Percentiles rank a stretch among this genome's conserved stretches.
phyloP scores from a whole-genome alignment of 495 filamentous ascomycete genomes.

The Xylaria intraflava region DNA sequence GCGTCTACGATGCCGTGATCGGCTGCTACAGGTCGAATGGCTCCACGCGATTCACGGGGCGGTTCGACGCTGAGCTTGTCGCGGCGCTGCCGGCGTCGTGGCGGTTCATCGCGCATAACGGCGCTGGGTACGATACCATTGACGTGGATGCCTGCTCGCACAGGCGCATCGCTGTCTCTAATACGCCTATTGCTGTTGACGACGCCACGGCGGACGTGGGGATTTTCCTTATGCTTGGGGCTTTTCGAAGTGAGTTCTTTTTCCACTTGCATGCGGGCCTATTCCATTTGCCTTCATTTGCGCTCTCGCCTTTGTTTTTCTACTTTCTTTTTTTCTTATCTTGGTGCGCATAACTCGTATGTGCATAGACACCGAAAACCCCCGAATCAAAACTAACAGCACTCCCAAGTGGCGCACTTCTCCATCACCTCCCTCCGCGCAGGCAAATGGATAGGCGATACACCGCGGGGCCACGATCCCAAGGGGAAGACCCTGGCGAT shows the following conservation, averaged over 20 bases:
- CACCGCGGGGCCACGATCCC: constrained; percentile 58
- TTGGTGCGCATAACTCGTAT: no score
- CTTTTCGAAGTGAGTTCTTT: constrained; percentile 45
- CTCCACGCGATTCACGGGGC: constrained; percentile 61
- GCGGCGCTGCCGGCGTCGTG: constrained; percentile 56
- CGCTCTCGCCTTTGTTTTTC: background rate
- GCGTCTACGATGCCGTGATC: constrained; percentile 59
- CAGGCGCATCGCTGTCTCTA: constrained; percentile 57
- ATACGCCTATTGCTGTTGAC: constrained; percentile 62
- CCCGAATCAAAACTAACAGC: background rate
- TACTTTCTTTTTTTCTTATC: background rate
- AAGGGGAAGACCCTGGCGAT: constrained; percentile 69
- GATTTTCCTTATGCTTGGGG: constrained; percentile 66
- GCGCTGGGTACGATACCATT: constrained; percentile 80
- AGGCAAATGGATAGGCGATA: constrained; percentile 47
- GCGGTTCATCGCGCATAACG: constrained; percentile 79
- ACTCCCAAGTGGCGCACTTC: constrained; percentile 41
- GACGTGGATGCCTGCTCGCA: constrained; percentile 63
- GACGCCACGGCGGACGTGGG: constrained; percentile 65
- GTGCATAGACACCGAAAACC: background rate
- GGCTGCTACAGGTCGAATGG: constrained; percentile 73
- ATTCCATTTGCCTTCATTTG: background rate
- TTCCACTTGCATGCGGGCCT: background rate
- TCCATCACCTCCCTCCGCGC: constrained; percentile 54
- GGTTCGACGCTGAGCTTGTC: constrained; percentile 61